Percentiles rank a stretch among this genome's conserved stretches.
These are phyloP conservation scores for Dactylis glomerata DNA, from an alignment of 176 grass and related monocot genomes.

Conservation along the genomic window DNA sequence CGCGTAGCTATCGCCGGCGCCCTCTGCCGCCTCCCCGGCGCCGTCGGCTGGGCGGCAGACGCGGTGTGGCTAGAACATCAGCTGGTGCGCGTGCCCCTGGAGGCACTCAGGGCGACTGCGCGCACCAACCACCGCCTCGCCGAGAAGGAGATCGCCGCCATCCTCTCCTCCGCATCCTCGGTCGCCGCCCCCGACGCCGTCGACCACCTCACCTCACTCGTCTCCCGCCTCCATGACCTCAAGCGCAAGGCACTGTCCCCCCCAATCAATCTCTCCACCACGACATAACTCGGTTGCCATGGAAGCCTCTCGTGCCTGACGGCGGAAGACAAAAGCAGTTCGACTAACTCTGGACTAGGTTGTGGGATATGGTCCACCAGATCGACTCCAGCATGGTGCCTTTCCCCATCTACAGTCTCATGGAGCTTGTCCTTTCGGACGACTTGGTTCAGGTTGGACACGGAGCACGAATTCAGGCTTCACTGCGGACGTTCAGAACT, in stretches of 20 bases:
- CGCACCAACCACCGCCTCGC: conserved; percentile 63
- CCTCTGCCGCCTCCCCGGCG: background rate
- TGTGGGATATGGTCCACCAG: too few relatives aligned
- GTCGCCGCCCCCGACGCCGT: conserved; percentile 34
- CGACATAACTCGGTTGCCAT: too few relatives aligned
- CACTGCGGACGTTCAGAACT: too few relatives aligned
- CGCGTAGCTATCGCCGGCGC: conserved; percentile 47
- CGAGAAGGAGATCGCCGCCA: conserved; percentile 84
- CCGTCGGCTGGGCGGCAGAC: conserved; percentile 41
- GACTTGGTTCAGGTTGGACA: too few relatives aligned
- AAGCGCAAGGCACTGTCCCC: conserved; percentile 68
- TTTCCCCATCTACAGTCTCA: too few relatives aligned
- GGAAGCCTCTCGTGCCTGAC: too few relatives aligned
- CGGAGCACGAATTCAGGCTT: too few relatives aligned
- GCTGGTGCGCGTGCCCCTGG: conserved; percentile 81
- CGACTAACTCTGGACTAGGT: too few relatives aligned
- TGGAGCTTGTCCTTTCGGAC: too few relatives aligned
- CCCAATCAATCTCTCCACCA: background rate
- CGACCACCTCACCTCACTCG: conserved; percentile 71
- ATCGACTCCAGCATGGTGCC: too few relatives aligned
- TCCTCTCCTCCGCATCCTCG: conserved; percentile 53
- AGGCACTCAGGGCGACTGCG: conserved; percentile 73
- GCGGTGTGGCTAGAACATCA: conserved; percentile 78
- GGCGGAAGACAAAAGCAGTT: too few relatives aligned
- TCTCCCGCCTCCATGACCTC: conserved; percentile 90